Conservation (phyloP, 306 rosid genomes). For the Prunus campanulata region DNA sequence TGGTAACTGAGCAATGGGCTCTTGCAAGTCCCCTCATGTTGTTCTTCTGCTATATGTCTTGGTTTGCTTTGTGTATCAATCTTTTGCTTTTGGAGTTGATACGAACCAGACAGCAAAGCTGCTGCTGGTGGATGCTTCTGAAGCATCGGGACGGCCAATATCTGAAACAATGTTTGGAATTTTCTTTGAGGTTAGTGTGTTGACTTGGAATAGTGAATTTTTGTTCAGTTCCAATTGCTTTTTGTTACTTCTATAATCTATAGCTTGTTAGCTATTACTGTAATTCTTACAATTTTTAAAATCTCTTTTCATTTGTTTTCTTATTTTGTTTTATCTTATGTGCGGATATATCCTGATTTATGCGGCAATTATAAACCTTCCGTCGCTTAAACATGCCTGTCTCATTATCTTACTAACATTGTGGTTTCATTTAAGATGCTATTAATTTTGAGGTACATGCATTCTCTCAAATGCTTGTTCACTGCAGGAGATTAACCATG, state of each 20-base stretch:
- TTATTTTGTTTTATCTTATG: no score
- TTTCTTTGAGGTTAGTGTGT: conserved; percentile 71
- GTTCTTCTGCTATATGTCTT: conserved; percentile 45
- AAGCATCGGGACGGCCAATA: conserved; percentile 43
- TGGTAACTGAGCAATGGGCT: conserved; percentile 57
- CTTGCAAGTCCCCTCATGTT: conserved; percentile 29
- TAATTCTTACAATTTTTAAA: neutral
- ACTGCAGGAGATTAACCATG: conserved; percentile 78
- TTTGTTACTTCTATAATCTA: neutral
- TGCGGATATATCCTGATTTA: neutral
- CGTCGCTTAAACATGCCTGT: neutral
- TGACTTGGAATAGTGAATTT: neutral
- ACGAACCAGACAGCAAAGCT: conserved; percentile 42
- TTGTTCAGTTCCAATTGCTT: neutral
- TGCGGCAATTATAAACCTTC: neutral
- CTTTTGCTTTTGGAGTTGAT: conserved; percentile 40
- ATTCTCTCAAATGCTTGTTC: conserved; percentile 1
- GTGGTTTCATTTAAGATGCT: neutral
- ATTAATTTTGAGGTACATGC: neutral
- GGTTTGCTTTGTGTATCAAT: conserved; percentile 31
- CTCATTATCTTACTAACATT: neutral
- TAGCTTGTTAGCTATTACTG: no score
- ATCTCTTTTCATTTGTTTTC: no score
- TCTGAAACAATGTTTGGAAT: conserved; percentile 69
- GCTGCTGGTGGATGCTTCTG: conserved; percentile 66